These are phyloP conservation scores for Neospermospora avenae DNA, from an alignment of 2,329 filamentous ascomycete species.

Conservation along the genomic window DNA sequence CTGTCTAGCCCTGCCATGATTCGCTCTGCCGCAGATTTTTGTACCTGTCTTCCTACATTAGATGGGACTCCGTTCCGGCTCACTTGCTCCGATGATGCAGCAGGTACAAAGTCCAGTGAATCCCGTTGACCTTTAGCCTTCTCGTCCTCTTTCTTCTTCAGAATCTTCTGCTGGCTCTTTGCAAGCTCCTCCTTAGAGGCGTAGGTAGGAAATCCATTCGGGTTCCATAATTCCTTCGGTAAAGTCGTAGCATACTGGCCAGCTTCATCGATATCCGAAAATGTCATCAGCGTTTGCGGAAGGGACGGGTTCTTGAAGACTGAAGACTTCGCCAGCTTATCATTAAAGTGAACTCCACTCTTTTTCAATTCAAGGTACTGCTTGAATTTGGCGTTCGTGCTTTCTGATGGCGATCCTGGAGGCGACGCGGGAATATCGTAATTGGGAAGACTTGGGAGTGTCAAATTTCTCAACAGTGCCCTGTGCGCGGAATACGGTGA, in stretches of 20 bases:
- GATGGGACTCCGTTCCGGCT: constrained; percentile 27
- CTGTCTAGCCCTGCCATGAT: constrained; percentile 36
- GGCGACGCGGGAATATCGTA: constrained; percentile 74
- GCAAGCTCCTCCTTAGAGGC: constrained; percentile 51
- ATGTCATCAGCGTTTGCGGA: constrained; percentile 68
- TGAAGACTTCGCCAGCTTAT: constrained; percentile 62
- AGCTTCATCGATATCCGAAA: constrained; percentile 54
- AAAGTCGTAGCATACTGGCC: constrained; percentile 66
- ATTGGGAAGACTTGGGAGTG: constrained; percentile 68
- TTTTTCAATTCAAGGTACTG: constrained; percentile 76
- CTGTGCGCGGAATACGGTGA: constrained; percentile 69
- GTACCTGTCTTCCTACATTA: constrained; percentile 19
- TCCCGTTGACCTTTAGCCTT: constrained; percentile 32
- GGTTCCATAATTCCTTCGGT: constrained; percentile 54
- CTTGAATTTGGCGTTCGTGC: constrained; percentile 63
- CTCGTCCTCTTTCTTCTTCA: constrained; percentile 33
- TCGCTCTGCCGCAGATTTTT: constrained; percentile 35
- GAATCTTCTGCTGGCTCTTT: constrained; percentile 41
- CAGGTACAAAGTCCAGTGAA: constrained; percentile 35
- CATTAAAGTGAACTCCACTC: constrained; percentile 74
- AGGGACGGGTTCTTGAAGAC: constrained; percentile 70
- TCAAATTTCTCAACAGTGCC: constrained; percentile 65
- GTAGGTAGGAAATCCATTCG: constrained; percentile 51
- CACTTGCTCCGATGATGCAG: constrained; percentile 21
- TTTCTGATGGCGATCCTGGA: constrained; percentile 53